A percentile compares a stretch with the other conserved stretches of the same genome.
Conservation (phyloP, 768 basidiomycete species). For the Ramaria sp. region DNA sequence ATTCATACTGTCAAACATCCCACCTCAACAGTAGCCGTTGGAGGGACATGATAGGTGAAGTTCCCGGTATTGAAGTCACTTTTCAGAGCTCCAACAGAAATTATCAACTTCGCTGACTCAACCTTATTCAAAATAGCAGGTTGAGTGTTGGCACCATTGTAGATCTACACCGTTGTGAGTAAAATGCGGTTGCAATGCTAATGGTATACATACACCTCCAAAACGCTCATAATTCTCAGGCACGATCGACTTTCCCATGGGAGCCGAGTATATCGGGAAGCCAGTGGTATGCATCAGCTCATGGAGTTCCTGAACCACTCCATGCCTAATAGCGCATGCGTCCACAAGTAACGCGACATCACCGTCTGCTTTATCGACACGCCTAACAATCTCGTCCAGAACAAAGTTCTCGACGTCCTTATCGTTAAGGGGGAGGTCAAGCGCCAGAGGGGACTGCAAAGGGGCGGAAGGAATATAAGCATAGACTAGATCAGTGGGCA, state of each 20-base stretch:
- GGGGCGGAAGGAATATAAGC: slow-evolving; percentile 54
- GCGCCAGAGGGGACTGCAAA: slow-evolving; percentile 48
- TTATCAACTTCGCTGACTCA: slow-evolving; percentile 62
- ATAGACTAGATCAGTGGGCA: slow-evolving; percentile 77
- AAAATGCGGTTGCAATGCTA: neutral
- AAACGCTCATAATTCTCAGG: slow-evolving; percentile 62
- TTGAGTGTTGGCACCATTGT: slow-evolving; percentile 60
- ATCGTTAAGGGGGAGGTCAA: slow-evolving; percentile 41
- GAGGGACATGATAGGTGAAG: slow-evolving; percentile 67
- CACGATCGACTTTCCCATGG: slow-evolving; percentile 77
- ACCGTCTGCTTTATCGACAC: slow-evolving; percentile 46
- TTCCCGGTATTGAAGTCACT: slow-evolving; percentile 86
- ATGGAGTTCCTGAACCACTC: slow-evolving; percentile 48
- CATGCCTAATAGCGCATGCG: slow-evolving; percentile 69
- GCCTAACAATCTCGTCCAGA: slow-evolving; percentile 57
- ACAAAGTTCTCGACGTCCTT: slow-evolving; percentile 55
- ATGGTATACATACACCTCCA: slow-evolving; percentile 54
- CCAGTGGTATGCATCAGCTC: slow-evolving; percentile 54
- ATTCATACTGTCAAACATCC: neutral
- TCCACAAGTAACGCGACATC: slow-evolving; percentile 73
- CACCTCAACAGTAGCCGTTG: slow-evolving; percentile 53
- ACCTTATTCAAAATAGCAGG: slow-evolving; percentile 60
- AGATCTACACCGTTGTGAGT: slow-evolving; percentile 37
- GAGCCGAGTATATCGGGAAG: slow-evolving; percentile 64
- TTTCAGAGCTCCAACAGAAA: slow-evolving; percentile 61